Base-by-base conservation (phyloP, 1,139 yeast genomes). In the Pichia sp. region DNA sequence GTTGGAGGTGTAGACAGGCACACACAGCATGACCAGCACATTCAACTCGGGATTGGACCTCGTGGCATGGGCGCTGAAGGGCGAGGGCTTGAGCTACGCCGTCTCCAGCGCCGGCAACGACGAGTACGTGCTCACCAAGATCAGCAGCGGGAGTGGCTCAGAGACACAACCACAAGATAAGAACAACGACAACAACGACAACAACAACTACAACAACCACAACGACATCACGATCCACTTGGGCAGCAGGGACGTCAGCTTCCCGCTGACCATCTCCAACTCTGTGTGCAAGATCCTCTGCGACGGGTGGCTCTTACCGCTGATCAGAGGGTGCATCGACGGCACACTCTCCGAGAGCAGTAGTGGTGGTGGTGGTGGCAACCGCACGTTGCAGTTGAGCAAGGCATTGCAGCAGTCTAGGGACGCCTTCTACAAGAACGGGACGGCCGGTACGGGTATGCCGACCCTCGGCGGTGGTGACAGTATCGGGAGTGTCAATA, bases 61-160 rank as follows among this genome's bases (percentile, higher is more conserved):
- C 17, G 24, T 40, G 22, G 43, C 43, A 7, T 34, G 43, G 38
- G 24, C 38, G 14, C 43, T 40, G 43, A 40, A 34, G 38, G 43
- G 43, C 14, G 43, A 40, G 27, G 43, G 38, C 5, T 33, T 40
- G 17, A 40, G 34, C 24, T 40, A 40, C 17, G 43, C 43, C 12
- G 43, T 40, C 3, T 40, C 43, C 18, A 17, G 38, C 22, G 19
- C 20, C 8, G 38, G 22, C 12, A 33, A 34, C 34, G 32, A 40
- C 3, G 38, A 40, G 12, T 40, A 22, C 22, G 15, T 19, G 22
- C 30, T 40, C 22, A 34, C 33, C 24, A 40, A 40, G 33, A 40
- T 40, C 20, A 31, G n/a, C n/a, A n/a, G n/a, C n/a, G n/a, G n/a
- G n/a, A n/a, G n/a, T n/a, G n/a, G n/a, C n/a, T n/a, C n/a, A n/a